These are phyloP conservation scores for rapeseed (Brassica napus) DNA, from an alignment of 345 rosid species.

Conservation along the genomic window Da-Ae NC_063448.1:50892001-50892500, in stretches of 20 bases:
- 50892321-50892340: constrained; percentile 92
- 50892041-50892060: constrained; percentile 93
- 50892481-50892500: constrained; percentile 29
- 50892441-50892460: constrained; percentile 35
- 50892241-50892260: constrained; percentile 72
- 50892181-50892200: constrained; percentile 85
- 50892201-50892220: constrained; percentile 89
- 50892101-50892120: constrained; percentile 99
- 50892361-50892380: constrained; percentile 76
- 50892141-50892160: constrained; percentile 87
- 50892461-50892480: constrained; percentile 23
- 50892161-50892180: constrained; percentile 85
- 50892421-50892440: constrained; percentile 42
- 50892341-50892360: constrained; percentile 93
- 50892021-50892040: constrained; percentile 93
- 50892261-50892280: constrained; percentile 76
- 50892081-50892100: constrained; percentile 97
- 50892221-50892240: constrained; percentile 69
- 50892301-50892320: constrained; percentile 89
- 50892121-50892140: constrained; percentile 87
- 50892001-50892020: constrained; percentile 94
- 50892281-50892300: constrained; percentile 82
- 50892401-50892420: constrained; percentile 63
- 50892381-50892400: constrained; percentile 95
- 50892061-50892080: constrained; percentile 85